Conservation (phyloP, 176 grass and related monocot species). For the Dendrocalamus sinicus region DNA sequence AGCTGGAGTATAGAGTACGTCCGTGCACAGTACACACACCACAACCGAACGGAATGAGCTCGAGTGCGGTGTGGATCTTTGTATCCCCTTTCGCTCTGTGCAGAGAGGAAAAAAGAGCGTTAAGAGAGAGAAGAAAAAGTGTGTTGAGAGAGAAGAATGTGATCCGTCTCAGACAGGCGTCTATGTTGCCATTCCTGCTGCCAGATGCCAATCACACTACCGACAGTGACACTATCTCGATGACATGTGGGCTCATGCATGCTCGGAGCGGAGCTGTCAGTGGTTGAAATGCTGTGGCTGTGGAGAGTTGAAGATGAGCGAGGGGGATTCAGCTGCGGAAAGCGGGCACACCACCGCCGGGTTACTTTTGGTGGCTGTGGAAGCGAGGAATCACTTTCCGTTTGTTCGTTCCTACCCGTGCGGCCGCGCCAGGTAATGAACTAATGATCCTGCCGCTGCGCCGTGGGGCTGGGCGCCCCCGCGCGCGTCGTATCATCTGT, state of each 20-base stretch:
- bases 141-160: neutral
- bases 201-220: no score
- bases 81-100: constrained; percentile 17
- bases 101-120: neutral
- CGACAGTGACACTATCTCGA: neutral
- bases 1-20: neutral
- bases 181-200: neutral
- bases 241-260: neutral
- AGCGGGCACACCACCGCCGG: neutral
- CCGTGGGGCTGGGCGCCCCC: neutral
- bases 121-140: neutral
- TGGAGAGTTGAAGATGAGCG: neutral
- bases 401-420: constrained; percentile 5
- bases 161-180: constrained; percentile 40
- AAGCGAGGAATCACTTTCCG: constrained; percentile 57
- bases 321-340: neutral
- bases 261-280: neutral
- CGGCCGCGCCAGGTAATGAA: constrained; percentile 13
- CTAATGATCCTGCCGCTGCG: neutral
- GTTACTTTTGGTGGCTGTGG: constrained; percentile 37
- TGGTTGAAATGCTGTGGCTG: neutral
- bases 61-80: constrained; percentile 60
- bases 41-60: neutral
- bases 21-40: constrained; percentile 28
- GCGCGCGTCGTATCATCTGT: no score